Base-by-base conservation (phyloP, 257 asterid species). In the Fraxinus quadrangulata region DNA sequence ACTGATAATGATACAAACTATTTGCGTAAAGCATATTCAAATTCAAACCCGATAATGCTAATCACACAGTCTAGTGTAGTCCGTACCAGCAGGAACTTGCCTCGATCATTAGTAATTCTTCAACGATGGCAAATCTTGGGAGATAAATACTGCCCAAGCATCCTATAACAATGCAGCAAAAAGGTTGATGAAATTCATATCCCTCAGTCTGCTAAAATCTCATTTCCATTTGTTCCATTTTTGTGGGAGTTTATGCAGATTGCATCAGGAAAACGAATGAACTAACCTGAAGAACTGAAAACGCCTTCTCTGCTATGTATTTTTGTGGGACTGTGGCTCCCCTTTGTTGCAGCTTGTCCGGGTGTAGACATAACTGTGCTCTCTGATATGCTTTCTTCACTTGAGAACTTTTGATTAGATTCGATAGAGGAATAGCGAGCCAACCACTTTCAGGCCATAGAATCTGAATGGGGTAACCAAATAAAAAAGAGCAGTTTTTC, bases 321-420 rank as follows among this genome's bases (percentile, higher is more conserved):
- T 91, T 91, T 17, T 92, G 95, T 13, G 83, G 84, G 70, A 66
- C 39, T 1, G 92, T 85, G 10, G 97, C 94, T n/a, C 95, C 91
- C 84, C 96, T 83, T 78, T 91, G 96, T 39, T 92, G 97, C 81
- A 92, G 87, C 81, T 92, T 92, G 86, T 92, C 97, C 0, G 96
- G 97, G 79, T 92, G 96, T 75, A 92, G 84, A 70, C 94, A 86
- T 42, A 92, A 76, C 72, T 93, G 81, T 14, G 97, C 97, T 82
- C 75, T 92, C 87, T 92, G 96, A 77, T 92, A 92, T 2, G 95
- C 91, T 80, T 89, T 92, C 85, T 87, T 92, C 85, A 91, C 93
- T 61, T 86, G 86, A 2, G 89, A 73, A 75, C 85, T 83, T 72
- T 87, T 91, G 61, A 83, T 83, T 49, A 91, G 76, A 71, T 72